Base-by-base conservation (phyloP, 2,329 filamentous ascomycete genomes). In the Cordyceps farinosa region DNA sequence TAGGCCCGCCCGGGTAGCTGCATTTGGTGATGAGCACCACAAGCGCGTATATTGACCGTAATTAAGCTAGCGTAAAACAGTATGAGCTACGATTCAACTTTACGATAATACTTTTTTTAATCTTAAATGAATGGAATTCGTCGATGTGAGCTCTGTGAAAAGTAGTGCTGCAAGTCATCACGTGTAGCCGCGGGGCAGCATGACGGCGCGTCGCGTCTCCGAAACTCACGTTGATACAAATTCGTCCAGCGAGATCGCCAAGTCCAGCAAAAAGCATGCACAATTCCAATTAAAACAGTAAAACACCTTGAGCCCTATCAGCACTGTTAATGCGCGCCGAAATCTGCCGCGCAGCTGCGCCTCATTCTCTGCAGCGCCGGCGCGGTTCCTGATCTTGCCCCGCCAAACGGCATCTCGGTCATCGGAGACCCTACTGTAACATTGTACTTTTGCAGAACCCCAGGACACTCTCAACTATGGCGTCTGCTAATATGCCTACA, bases 101-200 rank as follows among this genome's bases (percentile, higher is more conserved):
- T 40, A 42, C 15, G 6, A 32, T 42, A 22, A 51, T 44, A 13
- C 3, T 11, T 48, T 27, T 9, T 13, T 10, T 17, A 27, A 45
- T 8, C 7, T 36, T 13, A 42, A 10, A 9, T 17, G 3, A 27
- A n/a, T 15, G 11, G 5, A 29, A 9, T 8, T 15, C 17, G 27
- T 17, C 29, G 30, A 36, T 38, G 36, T 47, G 17, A 10, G 17
- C 13, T 45, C 42, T 53, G 27, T 13, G 3, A 8, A 53, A 9
- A 17, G 29, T 34, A 0, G 11, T 38, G 3, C 5, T 15, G 13
- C 8, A 53, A 32, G 17, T 27, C 51, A 61, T 55, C 59, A 61
- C 59, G 59, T 61, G 59, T 44, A 34, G 50, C 22, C 59, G 59
- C 59, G 59, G 59, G 59, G 59, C 42, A 61, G 29, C 1, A 48